Base-by-base conservation (phyloP, 352 stramenopile genomes). In the Phytopythium helicoides region DNA sequence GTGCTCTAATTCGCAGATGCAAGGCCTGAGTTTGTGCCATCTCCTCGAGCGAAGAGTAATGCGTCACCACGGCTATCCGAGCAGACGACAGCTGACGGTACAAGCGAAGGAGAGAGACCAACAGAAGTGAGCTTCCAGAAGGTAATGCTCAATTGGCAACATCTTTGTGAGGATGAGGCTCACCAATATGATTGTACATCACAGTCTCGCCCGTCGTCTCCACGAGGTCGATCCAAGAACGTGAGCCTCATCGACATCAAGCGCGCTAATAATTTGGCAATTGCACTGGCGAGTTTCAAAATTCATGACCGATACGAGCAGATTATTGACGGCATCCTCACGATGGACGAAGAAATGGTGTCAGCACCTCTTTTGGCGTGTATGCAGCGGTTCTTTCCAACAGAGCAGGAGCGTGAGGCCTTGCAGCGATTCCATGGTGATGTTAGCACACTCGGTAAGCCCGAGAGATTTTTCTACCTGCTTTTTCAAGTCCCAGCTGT, bases 161-260 rank as follows among this genome's bases (percentile, higher is more conserved):
- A n/a, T n/a, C n/a, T n/a, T n/a, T n/a, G n/a, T n/a, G n/a, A n/a
- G n/a, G n/a, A n/a, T n/a, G n/a, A n/a, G n/a, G n/a, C n/a, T n/a
- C n/a, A n/a, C n/a, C n/a, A n/a, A n/a, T n/a, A n/a, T n/a, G n/a
- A n/a, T n/a, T n/a, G n/a, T n/a, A n/a, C n/a, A n/a, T 22, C 15
- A 18, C 34, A 82, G 74, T 82, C 83, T 36, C 69, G 83, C 11
- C 72, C 74, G 12, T 88, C 76, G 0, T 93, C 83, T 3, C 80
- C 81, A 22, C 74, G 82, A 16, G 78, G 83, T 15, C 85, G 85
- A 22, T 81, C 74, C 25, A 89, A 86, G 59, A 89, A 75, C 36
- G 73, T 91, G 40, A 81, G 89, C 34, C 49, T 93, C 22, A 77
- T 93, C 25, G 83, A 93, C 10, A 46, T 86, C 23, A 93, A 93